Evolutionary conservation across 2,329 filamentous ascomycete species (phyloP).

Genomic region (Ophiostoma novo-ulmi): DNA sequence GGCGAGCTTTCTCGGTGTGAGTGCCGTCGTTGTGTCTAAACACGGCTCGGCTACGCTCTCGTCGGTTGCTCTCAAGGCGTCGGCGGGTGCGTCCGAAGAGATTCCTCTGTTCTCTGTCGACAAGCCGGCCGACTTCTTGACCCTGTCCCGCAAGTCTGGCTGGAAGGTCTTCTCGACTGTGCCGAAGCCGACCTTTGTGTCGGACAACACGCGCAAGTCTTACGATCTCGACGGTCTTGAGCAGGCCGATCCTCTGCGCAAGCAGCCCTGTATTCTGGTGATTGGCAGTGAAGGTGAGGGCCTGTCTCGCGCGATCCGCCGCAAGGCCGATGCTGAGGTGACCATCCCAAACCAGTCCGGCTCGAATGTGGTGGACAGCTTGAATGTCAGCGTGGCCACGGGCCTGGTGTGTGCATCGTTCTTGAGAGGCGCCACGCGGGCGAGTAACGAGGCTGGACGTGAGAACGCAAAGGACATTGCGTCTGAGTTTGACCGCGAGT

Average conservation of each 20-base stretch:
- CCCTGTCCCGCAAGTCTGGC: constrained; percentile 60
- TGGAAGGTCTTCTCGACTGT: constrained; percentile 83
- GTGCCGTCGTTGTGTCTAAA: constrained; percentile 72
- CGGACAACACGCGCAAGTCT: constrained; percentile 25
- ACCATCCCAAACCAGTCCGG: constrained; percentile 57
- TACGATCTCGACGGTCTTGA: constrained; percentile 46
- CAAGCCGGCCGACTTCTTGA: constrained; percentile 64
- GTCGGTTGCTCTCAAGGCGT: constrained; percentile 76
- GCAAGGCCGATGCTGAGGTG: constrained; percentile 59
- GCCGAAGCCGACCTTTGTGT: constrained; percentile 36
- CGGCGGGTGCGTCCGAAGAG: constrained; percentile 79
- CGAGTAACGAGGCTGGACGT: constrained; percentile 3
- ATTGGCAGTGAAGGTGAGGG: constrained; percentile 79
- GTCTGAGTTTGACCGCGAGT: not conserved
- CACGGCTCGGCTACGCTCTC: constrained; percentile 69
- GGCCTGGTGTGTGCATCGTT: constrained; percentile 70
- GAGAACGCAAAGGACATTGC: not conserved
- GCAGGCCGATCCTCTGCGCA: constrained; percentile 47
- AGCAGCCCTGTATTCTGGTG: constrained; percentile 69
- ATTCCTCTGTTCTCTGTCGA: constrained; percentile 67
- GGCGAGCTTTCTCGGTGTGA: constrained; percentile 83
- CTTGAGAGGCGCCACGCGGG: constrained; percentile 39
- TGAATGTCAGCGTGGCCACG: constrained; percentile 89
- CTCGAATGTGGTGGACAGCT: constrained; percentile 65
- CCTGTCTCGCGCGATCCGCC: constrained; percentile 58